Evolutionary conservation across 257 asterid genomes (phyloP).

Genomic region (Solanum dulcamara): DNA sequence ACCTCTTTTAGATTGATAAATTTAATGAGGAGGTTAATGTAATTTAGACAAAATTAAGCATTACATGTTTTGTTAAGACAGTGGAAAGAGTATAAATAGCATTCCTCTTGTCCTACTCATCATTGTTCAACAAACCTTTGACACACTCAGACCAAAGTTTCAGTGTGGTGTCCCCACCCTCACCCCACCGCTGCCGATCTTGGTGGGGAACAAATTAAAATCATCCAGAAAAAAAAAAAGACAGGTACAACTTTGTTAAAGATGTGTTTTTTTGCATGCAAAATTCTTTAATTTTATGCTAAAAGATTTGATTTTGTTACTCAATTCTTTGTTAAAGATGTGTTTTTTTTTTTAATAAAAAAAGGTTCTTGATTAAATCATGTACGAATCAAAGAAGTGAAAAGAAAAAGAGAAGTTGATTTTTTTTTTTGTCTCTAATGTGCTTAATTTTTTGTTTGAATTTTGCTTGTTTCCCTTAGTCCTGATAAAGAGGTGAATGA

Average conservation of each 20-base stretch:
- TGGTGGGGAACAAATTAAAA: not conserved
- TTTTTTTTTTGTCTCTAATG: not conserved
- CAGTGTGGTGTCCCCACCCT: not conserved
- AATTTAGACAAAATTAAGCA: not conserved
- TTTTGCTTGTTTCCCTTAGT: not conserved
- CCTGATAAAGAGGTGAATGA: not conserved
- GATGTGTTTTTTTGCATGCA: not conserved
- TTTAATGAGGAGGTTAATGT: not conserved
- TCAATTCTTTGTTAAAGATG: not conserved
- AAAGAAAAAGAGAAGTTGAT: not conserved
- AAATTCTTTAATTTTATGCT: not conserved
- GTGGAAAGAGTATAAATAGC: not conserved
- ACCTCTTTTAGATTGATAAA: not conserved
- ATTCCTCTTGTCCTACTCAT: not conserved
- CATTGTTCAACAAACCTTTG: not conserved
- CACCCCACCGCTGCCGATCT: not conserved
- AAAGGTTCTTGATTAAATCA: not conserved
- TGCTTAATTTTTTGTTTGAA: not conserved
- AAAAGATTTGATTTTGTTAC: not conserved
- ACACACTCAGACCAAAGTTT: not conserved
- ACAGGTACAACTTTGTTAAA: not conserved
- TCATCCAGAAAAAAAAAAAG: not conserved
- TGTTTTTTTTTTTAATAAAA: not conserved
- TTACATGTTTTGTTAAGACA: not conserved
- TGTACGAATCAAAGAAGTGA: not conserved